Conservation (phyloP, 352 stramenopile species). For the Pelagophyceae sp. region DNA sequence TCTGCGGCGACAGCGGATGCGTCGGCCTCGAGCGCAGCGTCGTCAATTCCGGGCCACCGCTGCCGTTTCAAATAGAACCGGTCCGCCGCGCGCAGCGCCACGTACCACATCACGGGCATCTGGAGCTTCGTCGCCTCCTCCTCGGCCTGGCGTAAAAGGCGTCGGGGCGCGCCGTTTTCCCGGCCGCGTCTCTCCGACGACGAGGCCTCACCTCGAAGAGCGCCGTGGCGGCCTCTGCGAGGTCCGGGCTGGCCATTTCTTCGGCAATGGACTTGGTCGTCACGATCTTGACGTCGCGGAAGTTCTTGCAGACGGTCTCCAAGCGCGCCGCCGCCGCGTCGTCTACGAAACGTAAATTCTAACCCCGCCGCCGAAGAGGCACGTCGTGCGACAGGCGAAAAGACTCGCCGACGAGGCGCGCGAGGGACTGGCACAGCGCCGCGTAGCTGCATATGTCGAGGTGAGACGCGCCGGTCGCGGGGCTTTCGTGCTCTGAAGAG, state of each 20-base stretch:
- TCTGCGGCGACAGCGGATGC: slow-evolving; percentile 36
- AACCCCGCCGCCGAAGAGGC: no score
- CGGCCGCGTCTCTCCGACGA: no score
- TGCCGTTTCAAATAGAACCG: slow-evolving; percentile 47
- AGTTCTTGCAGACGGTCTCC: slow-evolving; percentile 80
- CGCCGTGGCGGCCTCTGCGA: slow-evolving; percentile 14
- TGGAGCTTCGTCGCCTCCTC: slow-evolving; percentile 42
- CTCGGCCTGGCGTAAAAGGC: no score
- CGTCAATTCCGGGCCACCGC: slow-evolving; percentile 67
- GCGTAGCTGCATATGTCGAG: background rate
- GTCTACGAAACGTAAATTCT: no score
- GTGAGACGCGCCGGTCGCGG: no score
- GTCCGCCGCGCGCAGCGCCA: slow-evolving; percentile 74
- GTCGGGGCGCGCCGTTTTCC: no score
- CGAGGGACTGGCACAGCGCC: background rate
- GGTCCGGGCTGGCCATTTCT: slow-evolving; percentile 62
- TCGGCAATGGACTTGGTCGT: slow-evolving; percentile 64
- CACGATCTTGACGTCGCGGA: slow-evolving; percentile 65
- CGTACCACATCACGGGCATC: slow-evolving; percentile 87
- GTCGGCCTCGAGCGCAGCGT: slow-evolving; percentile 50
- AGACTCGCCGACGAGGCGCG: background rate
- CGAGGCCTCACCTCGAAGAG: no score
- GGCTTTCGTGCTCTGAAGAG: no score
- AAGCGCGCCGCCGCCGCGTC: slow-evolving; percentile 52
- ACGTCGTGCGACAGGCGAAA: no score